Evolutionary conservation across 306 rosid species (phyloP).

Genomic region (Clitoria ternatea): DNA sequence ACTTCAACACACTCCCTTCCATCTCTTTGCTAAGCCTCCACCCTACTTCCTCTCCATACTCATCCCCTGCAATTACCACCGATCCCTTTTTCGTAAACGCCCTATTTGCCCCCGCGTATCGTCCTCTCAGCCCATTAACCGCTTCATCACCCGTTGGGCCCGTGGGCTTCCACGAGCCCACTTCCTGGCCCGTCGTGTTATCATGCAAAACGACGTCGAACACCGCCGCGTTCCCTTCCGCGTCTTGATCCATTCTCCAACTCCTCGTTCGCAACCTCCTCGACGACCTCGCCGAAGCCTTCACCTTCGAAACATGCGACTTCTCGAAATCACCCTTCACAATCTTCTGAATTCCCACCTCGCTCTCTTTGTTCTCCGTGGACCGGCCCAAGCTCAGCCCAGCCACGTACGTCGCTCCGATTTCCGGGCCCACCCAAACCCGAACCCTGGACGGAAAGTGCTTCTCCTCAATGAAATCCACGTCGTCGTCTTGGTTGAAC

Average conservation of each 20-base stretch:
- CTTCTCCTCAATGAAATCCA: constrained; percentile 54
- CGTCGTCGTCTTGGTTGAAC: constrained; percentile 44
- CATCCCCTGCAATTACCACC: constrained; percentile 68
- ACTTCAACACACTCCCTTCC: constrained; percentile 92
- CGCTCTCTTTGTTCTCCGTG: constrained; percentile 58
- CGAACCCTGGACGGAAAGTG: constrained; percentile 68
- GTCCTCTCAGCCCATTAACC: constrained; percentile 31
- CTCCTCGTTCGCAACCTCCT: constrained; percentile 39
- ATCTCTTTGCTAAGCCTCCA: constrained; percentile 77
- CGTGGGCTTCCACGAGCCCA: constrained; percentile 33
- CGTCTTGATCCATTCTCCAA: constrained; percentile 94
- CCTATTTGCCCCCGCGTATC: constrained; percentile 43
- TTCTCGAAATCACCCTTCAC: constrained; percentile 55
- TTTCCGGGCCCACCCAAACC: constrained; percentile 84
- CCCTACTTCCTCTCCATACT: constrained; percentile 65
- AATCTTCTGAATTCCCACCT: constrained; percentile 47
- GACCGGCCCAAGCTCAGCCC: constrained; percentile 82
- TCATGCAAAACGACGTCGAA: constrained; percentile 69
- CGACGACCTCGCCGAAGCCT: constrained; percentile 36
- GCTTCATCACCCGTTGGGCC: background rate
- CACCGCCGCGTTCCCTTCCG: constrained; percentile 76
- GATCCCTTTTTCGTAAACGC: constrained; percentile 65
- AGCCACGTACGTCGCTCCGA: constrained; percentile 68
- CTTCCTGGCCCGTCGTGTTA: constrained; percentile 55
- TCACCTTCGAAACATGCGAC: constrained; percentile 31